A percentile compares a stretch with the other conserved stretches of the same genome.
Conservation (phyloP, 2,329 filamentous ascomycete species). For the Colletotrichum spaethianum region DNA sequence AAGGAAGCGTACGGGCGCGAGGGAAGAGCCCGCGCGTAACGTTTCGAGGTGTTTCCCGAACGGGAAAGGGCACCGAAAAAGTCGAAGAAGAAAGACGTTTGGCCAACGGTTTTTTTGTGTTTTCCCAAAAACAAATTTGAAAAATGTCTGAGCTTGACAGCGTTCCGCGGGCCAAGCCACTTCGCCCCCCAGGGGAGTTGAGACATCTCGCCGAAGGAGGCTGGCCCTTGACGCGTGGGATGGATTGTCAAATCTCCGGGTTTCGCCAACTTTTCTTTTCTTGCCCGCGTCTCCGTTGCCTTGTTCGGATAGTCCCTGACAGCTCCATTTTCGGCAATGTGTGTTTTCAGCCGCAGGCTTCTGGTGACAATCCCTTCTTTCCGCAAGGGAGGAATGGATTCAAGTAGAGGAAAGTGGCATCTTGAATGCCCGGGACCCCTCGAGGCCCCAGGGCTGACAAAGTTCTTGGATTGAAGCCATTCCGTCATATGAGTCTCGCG, state of each 20-base stretch:
- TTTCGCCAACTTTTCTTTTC: background rate
- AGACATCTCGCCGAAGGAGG: background rate
- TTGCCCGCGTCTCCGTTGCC: background rate
- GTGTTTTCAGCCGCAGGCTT: too few relatives aligned
- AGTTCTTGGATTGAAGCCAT: too few relatives aligned
- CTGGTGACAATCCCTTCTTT: too few relatives aligned
- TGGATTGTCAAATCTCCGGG: background rate
- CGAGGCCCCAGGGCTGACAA: too few relatives aligned
- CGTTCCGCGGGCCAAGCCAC: background rate
- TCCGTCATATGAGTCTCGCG: too few relatives aligned
- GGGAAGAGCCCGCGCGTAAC: background rate
- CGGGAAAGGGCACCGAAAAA: background rate
- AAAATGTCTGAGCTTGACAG: background rate
- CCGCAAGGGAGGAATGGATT: background rate
- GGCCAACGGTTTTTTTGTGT: background rate
- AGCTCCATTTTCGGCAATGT: too few relatives aligned
- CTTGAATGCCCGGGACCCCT: background rate
- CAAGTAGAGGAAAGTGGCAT: background rate
- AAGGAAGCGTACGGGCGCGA: background rate
- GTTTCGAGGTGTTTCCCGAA: background rate
- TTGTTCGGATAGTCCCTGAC: background rate
- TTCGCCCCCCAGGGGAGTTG: background rate
- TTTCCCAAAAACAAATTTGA: too few relatives aligned
- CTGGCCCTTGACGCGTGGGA: background rate
- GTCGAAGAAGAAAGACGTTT: conserved; percentile 21